These are phyloP conservation scores for Colletotrichum costaricense DNA, from an alignment of 2,329 filamentous ascomycete species.

Conservation along the genomic window DNA sequence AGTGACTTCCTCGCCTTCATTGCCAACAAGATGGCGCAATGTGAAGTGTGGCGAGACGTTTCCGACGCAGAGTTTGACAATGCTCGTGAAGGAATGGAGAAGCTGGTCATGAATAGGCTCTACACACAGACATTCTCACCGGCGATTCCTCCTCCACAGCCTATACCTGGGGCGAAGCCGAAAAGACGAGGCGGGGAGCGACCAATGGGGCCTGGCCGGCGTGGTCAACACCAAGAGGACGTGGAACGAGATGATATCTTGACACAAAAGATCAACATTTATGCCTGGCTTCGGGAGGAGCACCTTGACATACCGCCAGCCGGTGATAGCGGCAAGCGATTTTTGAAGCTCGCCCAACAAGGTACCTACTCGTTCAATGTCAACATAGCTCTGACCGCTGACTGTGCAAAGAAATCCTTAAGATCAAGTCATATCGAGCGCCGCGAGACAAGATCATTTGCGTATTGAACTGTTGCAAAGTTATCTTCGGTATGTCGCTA, in stretches of 20 bases:
- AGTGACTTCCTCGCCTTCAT: slow-evolving; percentile 97
- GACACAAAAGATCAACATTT: slow-evolving; percentile 96
- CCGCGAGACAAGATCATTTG: slow-evolving; percentile 98
- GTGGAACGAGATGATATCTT: slow-evolving; percentile 97
- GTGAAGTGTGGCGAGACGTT: slow-evolving; percentile 95
- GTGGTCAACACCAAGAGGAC: slow-evolving; percentile 97
- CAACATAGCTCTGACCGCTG: slow-evolving; percentile 35
- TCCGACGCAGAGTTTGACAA: slow-evolving; percentile 99
- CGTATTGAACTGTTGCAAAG: slow-evolving; percentile 98
- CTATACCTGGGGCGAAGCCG: slow-evolving; percentile 75
- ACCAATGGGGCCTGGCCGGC: slow-evolving; percentile 81
- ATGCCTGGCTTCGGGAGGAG: slow-evolving; percentile 92
- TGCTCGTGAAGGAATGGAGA: slow-evolving; percentile 98
- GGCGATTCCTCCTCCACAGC: slow-evolving; percentile 85
- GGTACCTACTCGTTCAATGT: slow-evolving; percentile 56
- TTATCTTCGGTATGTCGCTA: slow-evolving; percentile 83
- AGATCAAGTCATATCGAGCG: slow-evolving; percentile 97
- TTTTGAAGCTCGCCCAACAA: slow-evolving; percentile 90
- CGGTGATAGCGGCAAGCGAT: slow-evolving; percentile 87
- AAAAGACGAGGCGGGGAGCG: slow-evolving; percentile 76
- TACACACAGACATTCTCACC: slow-evolving; percentile 98
- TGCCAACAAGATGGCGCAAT: slow-evolving; percentile 96
- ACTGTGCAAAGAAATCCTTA: slow-evolving; percentile 79
- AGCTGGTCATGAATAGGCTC: slow-evolving; percentile 97
- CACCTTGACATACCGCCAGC: slow-evolving; percentile 92